phyloP scores from a whole-genome alignment of 495 filamentous ascomycete species.

The Penicillium daleae region DNA sequence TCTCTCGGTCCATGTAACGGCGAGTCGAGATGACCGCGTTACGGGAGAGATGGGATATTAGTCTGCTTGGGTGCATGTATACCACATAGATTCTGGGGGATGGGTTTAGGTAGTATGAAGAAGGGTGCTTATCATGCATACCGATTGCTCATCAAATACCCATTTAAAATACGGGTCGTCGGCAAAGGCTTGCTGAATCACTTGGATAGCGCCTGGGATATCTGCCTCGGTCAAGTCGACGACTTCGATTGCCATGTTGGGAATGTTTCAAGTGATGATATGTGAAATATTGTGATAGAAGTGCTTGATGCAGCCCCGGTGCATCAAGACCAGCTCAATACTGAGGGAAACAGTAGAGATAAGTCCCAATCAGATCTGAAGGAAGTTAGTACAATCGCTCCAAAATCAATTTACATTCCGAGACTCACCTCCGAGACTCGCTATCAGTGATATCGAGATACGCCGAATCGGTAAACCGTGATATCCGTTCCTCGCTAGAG shows the following conservation, averaged over 20 bases:
- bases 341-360: not conserved
- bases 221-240: slow-evolving; percentile 57
- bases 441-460: not conserved
- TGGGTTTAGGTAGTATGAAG: not conserved
- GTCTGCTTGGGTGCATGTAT: slow-evolving; percentile 1
- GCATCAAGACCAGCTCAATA: not conserved
- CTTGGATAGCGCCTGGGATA: slow-evolving; percentile 61
- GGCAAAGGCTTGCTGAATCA: slow-evolving; percentile 59
- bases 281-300: not conserved
- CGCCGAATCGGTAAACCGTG: not conserved
- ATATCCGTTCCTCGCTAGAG: not conserved
- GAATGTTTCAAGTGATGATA: not conserved
- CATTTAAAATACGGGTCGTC: slow-evolving; percentile 69
- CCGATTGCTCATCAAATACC: slow-evolving; percentile 59
- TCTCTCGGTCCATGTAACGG: slow-evolving; percentile 19
- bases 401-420: not conserved
- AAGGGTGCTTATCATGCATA: slow-evolving; percentile 22
- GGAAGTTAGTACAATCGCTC: not conserved
- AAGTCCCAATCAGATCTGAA: not conserved
- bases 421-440: slow-evolving; percentile 1
- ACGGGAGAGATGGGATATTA: slow-evolving; percentile 25
- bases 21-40: slow-evolving; percentile 21
- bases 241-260: slow-evolving; percentile 56
- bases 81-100: not conserved
- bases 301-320: not conserved